phyloP scores from a whole-genome alignment of 257 asterid species.

The Ballota nigra region DNA sequence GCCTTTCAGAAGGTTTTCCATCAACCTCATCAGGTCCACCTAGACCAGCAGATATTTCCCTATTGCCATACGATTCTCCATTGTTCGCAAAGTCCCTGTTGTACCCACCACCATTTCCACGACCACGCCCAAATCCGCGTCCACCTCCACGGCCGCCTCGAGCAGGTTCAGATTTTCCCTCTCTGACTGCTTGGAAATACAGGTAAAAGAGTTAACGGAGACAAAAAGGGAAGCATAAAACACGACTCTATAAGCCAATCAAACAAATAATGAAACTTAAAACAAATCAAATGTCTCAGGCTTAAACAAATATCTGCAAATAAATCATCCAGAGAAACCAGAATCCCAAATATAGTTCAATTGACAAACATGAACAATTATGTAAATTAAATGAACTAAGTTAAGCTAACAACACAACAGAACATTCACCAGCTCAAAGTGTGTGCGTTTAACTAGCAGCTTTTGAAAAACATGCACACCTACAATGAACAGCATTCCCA shows the following conservation, averaged over 20 bases:
- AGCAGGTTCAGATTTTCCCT: conserved; percentile 51
- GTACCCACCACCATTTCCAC: conserved; percentile 56
- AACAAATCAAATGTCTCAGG: not conserved
- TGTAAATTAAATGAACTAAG: not conserved
- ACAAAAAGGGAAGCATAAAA: not conserved
- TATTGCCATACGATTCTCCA: conserved; percentile 47
- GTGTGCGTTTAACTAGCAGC: not conserved
- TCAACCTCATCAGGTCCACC: conserved; percentile 44
- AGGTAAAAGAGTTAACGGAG: not conserved
- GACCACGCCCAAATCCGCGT: conserved; percentile 62
- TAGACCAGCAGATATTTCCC: conserved; percentile 47
- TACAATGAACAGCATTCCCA: not conserved
- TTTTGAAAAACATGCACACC: not conserved
- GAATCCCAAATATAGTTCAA: not conserved
- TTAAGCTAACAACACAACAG: not conserved
- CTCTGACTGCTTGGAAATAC: conserved; percentile 42
- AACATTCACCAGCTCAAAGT: not conserved
- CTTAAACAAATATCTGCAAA: not conserved
- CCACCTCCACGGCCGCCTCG: conserved; percentile 66
- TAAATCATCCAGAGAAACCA: not conserved
- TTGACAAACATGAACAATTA: not conserved
- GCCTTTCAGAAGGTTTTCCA: conserved; percentile 57
- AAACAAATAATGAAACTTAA: not conserved
- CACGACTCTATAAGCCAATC: not conserved
- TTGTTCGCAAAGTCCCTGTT: conserved; percentile 46